Evolutionary conservation across 768 basidiomycete species (phyloP).

Genomic region (Suillus brevipes): DNA sequence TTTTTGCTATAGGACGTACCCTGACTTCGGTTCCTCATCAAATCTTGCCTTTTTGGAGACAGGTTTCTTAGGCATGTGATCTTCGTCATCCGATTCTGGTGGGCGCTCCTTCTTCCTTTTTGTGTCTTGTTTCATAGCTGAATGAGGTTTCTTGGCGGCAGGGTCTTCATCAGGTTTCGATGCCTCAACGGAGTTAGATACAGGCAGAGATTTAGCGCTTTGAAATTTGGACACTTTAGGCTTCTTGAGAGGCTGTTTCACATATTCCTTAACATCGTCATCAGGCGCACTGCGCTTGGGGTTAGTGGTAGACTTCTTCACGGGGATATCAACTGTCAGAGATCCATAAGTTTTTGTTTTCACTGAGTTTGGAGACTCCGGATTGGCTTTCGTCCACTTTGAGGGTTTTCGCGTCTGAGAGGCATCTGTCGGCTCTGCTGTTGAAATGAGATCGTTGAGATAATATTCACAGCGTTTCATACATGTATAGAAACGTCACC

Average conservation of each 20-base stretch:
- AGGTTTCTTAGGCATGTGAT: constrained; percentile 26
- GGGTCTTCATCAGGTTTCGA: neutral
- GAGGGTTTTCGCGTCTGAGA: neutral
- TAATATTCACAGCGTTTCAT: neutral
- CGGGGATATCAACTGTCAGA: neutral
- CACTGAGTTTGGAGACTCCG: neutral
- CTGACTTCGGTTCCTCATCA: neutral
- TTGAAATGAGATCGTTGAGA: neutral
- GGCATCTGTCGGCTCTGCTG: neutral
- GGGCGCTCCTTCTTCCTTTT: constrained; percentile 15
- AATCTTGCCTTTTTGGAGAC: constrained; percentile 7
- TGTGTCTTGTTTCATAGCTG: constrained; percentile 1
- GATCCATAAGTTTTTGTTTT: neutral
- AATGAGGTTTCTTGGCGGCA: constrained; percentile 4
- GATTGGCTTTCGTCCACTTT: neutral
- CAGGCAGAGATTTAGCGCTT: neutral
- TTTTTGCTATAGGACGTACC: neutral
- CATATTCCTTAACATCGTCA: constrained; percentile 3
- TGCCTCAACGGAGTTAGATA: neutral
- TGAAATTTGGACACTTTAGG: constrained; percentile 4
- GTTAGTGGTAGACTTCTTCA: neutral
- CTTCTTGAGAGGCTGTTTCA: constrained; percentile 17
- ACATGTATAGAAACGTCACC: neutral
- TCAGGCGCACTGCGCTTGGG: neutral
- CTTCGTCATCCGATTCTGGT: constrained; percentile 16